Base-by-base conservation (phyloP, 768 basidiomycete genomes). In the Amanita jacksonii region DNA sequence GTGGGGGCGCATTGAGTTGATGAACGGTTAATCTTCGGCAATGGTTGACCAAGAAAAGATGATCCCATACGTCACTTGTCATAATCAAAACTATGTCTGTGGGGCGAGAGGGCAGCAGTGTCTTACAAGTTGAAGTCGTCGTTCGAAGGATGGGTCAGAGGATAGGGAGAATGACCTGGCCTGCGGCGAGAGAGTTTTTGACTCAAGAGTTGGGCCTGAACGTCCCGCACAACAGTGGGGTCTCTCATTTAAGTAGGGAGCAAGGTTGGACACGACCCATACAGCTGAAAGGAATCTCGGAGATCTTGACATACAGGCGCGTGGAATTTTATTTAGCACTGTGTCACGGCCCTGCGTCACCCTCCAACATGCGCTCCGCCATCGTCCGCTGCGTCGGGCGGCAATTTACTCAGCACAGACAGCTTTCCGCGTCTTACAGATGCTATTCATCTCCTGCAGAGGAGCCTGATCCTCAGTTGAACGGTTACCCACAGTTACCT, bases 401-500 rank as follows among this genome's bases (percentile, higher is more conserved):
- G 33, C 44, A 45, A 10, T 22, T 48, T 36, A 40, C 28, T 30
- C 43, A 43, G 42, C 27, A 41, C 38, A 8, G 8, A 13, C 6
- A 9, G 36, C 19, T 49, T 28, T 45, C 46, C 7, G 30, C 53
- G 28, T 33, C 47, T 10, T 32, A 51, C 4, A 58, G 67, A 47
- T 43, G 50, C 20, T 68, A 68, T 46, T 59, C 68, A 3, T 65
- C 65, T 0, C 59, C 61, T 8, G 27, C 56, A 19, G 48, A 64
- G 45, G 65, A 77, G 49, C 61, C 60, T 31, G 81, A 87, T 57
- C 81, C 84, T 1, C 81, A 87, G 49, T 62, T 85, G 15, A 69
- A 69, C 43, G 83, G 76, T 52, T 88, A 91, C 52, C 86, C 86
- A 7, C 68, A 79, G 47, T 69, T 86, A 5, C 84, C 85, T 28